A percentile compares a stretch with the other conserved stretches of the same genome.
Conservation (phyloP, 2,329 filamentous ascomycete genomes). For the Exutisphaerella laricina region DNA sequence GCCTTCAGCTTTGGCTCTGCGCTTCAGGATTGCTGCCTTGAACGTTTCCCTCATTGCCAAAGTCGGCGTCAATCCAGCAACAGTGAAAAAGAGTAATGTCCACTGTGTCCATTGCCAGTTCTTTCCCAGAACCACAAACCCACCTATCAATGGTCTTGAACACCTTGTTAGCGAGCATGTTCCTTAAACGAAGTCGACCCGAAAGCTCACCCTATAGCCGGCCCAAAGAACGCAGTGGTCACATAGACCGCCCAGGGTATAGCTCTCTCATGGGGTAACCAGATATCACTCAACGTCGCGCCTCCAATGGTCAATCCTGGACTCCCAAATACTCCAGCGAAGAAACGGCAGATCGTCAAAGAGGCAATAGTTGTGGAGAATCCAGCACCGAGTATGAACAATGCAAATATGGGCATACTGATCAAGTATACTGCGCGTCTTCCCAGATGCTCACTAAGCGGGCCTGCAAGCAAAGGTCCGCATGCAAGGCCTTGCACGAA, state of each 20-base stretch:
- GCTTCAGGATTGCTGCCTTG: slow-evolving; percentile 28
- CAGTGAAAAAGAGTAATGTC: slow-evolving; percentile 25
- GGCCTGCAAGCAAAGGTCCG: slow-evolving; percentile 44
- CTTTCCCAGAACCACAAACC: slow-evolving; percentile 26
- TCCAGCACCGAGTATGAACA: slow-evolving; percentile 54
- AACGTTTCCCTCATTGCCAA: slow-evolving; percentile 30
- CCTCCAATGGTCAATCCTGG: slow-evolving; percentile 41
- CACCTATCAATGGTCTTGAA: slow-evolving; percentile 36
- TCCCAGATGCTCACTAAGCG: slow-evolving; percentile 38
- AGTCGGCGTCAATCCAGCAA: slow-evolving; percentile 20
- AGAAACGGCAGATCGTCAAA: slow-evolving; percentile 56
- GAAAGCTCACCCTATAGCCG: slow-evolving; percentile 12
- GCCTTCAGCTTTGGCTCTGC: slow-evolving; percentile 20
- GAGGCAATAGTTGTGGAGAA: slow-evolving; percentile 49
- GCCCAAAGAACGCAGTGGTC: slow-evolving; percentile 10
- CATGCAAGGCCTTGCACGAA: slow-evolving; percentile 57
- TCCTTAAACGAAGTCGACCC: no score
- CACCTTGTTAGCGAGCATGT: no score
- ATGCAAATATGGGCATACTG: slow-evolving; percentile 43
- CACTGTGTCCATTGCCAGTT: slow-evolving; percentile 34
- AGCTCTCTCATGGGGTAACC: slow-evolving; percentile 14
- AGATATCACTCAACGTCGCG: slow-evolving; percentile 21
- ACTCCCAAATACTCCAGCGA: slow-evolving; percentile 66
- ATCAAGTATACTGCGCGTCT: slow-evolving; percentile 49
- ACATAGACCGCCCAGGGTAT: slow-evolving; percentile 16